Base-by-base conservation (phyloP, 2,329 filamentous ascomycete genomes). In the Fusarium marasasianum region DNA sequence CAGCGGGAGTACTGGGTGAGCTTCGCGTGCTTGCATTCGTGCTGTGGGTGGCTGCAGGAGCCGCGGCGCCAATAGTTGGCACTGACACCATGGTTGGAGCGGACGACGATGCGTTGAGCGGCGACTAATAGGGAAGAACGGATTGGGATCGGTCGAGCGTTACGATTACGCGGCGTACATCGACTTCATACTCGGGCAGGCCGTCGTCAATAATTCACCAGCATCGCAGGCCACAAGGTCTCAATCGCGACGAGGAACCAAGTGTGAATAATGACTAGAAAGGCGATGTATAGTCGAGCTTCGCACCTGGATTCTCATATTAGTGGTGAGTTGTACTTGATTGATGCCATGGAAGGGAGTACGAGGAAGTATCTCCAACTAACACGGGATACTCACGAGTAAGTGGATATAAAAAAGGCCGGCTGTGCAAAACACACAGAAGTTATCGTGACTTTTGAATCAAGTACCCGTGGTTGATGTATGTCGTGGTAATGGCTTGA, bases 11-110 rank as follows among this genome's bases (percentile, higher is more conserved):
- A 50, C 86, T 83, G 22, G 88, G 88, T 40, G 88, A 90, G 54
- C 82, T 87, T 81, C 88, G 85, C 56, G 87, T 84, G 79, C 86
- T 89, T 66, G 83, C 83, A 82, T 86, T 86, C 69, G 84, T 82
- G 77, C 85, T 87, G 54, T 80, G 81, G 54, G 79, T 78, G 73
- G 79, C 82, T 57, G 78, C 78, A 50, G 79, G 80, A 50, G 79
- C 82, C 56, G 80, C 81, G 59, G 82, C 80, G 76, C 80, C 80
- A 68, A 81, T 79, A 64, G 80, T 83, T 73, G 84, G 80, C 51
- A 80, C 81, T 66, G 84, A 81, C 65, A 83, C 84, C 83, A 86
- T 85, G 71, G 71, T 77, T 78, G 61, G 66, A 63, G 69, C 40
- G 59, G 43, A 66, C 40, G 29, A 43, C 63, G 51, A 48, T 62